Percentiles rank a stretch among this genome's conserved stretches.
Conservation (phyloP, 139 green algal genomes). For the Tetraselmis chui region DNA sequence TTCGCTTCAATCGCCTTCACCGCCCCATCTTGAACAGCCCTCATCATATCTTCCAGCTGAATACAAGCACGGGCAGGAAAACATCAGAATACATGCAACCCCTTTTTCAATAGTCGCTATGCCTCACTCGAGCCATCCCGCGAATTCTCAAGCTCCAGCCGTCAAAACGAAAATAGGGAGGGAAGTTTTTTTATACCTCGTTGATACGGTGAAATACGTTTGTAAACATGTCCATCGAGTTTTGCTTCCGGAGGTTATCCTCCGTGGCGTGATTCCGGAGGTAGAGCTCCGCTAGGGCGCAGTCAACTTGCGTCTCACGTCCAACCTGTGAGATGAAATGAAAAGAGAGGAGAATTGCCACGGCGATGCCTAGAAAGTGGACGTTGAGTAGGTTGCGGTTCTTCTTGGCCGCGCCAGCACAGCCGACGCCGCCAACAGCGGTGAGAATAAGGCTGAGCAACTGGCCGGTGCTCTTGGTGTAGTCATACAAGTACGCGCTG, state of each 20-base stretch:
- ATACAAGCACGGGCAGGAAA: too few relatives aligned
- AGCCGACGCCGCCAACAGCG: background rate
- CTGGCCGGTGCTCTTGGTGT: background rate
- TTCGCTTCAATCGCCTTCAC: background rate
- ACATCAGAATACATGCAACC: too few relatives aligned
- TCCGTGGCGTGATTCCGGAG: background rate
- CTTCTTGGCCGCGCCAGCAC: background rate
- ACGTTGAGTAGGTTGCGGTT: background rate
- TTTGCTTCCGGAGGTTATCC: background rate
- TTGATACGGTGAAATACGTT: background rate
- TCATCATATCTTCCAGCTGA: background rate
- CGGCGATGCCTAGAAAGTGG: background rate
- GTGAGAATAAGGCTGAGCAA: background rate
- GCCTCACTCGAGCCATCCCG: too few relatives aligned
- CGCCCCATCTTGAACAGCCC: background rate
- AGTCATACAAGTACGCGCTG: background rate
- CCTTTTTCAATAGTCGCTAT: too few relatives aligned
- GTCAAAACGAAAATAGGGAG: too few relatives aligned
- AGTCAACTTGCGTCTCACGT: background rate
- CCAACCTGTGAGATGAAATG: background rate
- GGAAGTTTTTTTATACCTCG: too few relatives aligned
- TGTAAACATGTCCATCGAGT: background rate
- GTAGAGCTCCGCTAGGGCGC: background rate
- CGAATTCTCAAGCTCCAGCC: too few relatives aligned
- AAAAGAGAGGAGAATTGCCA: background rate